Conservation (phyloP, 176 grass and related monocot species). For the Eleusine indica region DNA sequence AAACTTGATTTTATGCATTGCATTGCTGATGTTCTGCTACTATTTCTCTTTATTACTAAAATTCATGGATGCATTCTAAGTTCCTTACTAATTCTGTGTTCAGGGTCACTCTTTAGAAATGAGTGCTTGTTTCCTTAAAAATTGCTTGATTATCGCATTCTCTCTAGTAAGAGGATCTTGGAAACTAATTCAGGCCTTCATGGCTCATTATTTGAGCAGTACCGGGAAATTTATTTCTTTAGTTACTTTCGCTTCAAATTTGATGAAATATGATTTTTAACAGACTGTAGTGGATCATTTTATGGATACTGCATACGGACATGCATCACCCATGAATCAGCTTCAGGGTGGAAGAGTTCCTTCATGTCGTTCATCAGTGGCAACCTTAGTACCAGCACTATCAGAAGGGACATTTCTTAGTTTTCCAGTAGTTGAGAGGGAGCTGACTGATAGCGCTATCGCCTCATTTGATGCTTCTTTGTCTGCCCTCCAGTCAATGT, state of each 20-base stretch:
- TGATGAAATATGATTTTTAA: conserved; percentile 16
- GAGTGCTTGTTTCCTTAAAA: not conserved
- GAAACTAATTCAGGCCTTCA: conserved; percentile 11
- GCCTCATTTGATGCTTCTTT: conserved; percentile 29
- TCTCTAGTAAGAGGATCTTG: not conserved
- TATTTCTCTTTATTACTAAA: conserved; percentile 13
- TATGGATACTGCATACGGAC: conserved; percentile 16
- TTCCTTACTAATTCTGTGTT: conserved; percentile 6
- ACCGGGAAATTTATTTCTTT: not conserved
- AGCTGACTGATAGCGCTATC: conserved; percentile 23
- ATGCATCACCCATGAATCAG: conserved; percentile 41
- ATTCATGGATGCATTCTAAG: not conserved
- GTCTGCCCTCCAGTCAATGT: not conserved
- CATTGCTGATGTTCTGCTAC: not conserved
- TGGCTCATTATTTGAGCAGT: not conserved
- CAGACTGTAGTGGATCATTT: conserved; percentile 25
- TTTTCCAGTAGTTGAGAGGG: conserved; percentile 33
- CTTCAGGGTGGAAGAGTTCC: conserved; percentile 37
- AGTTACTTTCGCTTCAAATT: conserved; percentile 14
- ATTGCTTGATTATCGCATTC: not conserved
- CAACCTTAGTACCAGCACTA: conserved; percentile 23
- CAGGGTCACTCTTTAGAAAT: not conserved
- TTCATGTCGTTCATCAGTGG: conserved; percentile 26
- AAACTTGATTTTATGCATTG: not conserved
- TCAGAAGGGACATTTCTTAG: conserved; percentile 31